Base-by-base conservation (phyloP, 2,329 filamentous ascomycete genomes). In the Sclerotinia minor region DNA sequence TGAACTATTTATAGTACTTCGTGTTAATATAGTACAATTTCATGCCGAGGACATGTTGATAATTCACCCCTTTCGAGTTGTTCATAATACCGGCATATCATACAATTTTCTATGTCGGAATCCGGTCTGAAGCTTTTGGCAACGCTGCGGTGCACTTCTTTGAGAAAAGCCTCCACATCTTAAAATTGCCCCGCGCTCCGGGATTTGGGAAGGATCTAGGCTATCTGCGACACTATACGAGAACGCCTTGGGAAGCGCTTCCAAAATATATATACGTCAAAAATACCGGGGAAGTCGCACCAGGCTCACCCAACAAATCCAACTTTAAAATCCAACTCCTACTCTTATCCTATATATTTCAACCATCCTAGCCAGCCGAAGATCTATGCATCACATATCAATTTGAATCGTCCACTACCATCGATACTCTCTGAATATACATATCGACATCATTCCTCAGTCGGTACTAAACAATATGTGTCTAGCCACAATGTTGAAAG, bases 401-500 rank as follows among this genome's bases (percentile, higher is more conserved):
- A 21, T 50, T 26, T 63, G 24, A 11, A 38, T 32, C 45, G 24
- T 63, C 17, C 11, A 38, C 2, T 26, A 63, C 47, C 58, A 63
- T 21, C 5, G 26, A n/a, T 15, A 50, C 8, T 50, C n/a, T 26
- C 15, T 38, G 59, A 38, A 41, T 41, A 35, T 50, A 63, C 5
- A 11, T 50, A 63, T 38, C n/a, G 38, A 26, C 32, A 19, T 38
- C 32, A 7, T 21, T 19, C 9, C 41, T 17, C 59, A n/a, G 50
- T 2, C 26, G 5, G 8, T 32, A 38, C 11, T n/a, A 17, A 8
- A 8, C 45, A 38, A 50, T 41, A 63, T 63, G 59, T 63, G 45
- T 24, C 59, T 63, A 63, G 59, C 45, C 29, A 63, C 59, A 38
- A 50, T 63, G 47, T 38, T 52, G 21, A 21, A 38, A 52, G 59